Percentiles rank a stretch among this genome's conserved stretches.
Evolutionary conservation across 768 basidiomycete species (phyloP).

Genomic region (Pholiota conissans): DNA sequence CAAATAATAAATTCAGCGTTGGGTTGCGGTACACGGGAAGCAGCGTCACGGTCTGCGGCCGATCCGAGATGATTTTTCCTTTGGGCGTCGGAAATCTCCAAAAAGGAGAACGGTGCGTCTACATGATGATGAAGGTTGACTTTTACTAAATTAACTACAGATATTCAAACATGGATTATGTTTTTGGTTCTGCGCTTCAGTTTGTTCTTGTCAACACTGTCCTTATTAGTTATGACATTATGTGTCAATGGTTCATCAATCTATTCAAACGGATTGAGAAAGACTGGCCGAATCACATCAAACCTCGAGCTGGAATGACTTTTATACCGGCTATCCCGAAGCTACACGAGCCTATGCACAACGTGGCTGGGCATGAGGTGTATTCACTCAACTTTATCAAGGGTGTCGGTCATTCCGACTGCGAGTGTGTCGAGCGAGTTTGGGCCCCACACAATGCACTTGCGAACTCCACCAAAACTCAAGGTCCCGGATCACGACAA

Average conservation of each 20-base stretch:
- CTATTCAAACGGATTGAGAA: conserved; percentile 19
- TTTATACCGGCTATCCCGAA: conserved; percentile 28
- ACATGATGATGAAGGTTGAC: conserved; percentile 26
- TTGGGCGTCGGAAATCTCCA: conserved; percentile 26
- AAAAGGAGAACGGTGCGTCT: too few relatives aligned
- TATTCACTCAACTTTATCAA: conserved; percentile 28
- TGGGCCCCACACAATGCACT: conserved; percentile 25
- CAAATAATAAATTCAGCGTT: conserved; percentile 2
- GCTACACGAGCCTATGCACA: conserved; percentile 31
- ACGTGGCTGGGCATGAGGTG: conserved; percentile 18
- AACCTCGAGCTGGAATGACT: not conserved
- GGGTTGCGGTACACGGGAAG: conserved; percentile 15
- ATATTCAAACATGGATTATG: conserved; percentile 16
- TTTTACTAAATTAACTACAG: conserved; percentile 1
- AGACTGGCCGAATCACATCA: conserved; percentile 7
- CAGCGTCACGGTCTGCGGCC: conserved; percentile 1
- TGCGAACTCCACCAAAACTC: too few relatives aligned
- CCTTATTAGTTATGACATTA: conserved; percentile 29
- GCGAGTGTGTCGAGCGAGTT: conserved; percentile 30
- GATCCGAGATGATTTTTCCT: conserved; percentile 11
- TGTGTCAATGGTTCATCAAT: too few relatives aligned
- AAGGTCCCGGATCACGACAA: too few relatives aligned
- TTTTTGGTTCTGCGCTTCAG: conserved; percentile 2
- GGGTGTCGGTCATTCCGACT: conserved; percentile 28
- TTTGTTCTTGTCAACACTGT: not conserved